Evolutionary conservation across 1,139 yeast genomes (phyloP).

Genomic region (Sugiyamaella novakii): DNA sequence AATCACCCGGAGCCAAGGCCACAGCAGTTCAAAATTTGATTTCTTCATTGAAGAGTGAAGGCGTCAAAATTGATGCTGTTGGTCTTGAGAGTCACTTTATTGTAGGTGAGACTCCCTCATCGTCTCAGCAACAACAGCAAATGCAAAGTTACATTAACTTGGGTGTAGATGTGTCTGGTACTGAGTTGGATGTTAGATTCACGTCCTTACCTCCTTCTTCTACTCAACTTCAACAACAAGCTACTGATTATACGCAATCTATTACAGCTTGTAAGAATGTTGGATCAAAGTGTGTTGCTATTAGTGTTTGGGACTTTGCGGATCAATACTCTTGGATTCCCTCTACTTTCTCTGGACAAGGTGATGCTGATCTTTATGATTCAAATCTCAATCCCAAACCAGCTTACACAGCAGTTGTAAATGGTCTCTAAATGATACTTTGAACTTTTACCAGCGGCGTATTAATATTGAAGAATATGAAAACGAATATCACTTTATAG

Average conservation of each 20-base stretch:
- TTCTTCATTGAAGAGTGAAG: constrained; percentile 16
- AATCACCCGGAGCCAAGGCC: constrained; percentile 21
- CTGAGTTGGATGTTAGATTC: constrained; percentile 18
- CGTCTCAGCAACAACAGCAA: constrained; percentile 10
- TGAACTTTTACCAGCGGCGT: constrained; percentile 5
- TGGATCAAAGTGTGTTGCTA: constrained; percentile 15
- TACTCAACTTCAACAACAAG: constrained; percentile 12
- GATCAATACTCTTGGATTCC: constrained; percentile 20
- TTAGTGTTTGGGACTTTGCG: constrained; percentile 21
- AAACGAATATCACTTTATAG: too few species aligned
- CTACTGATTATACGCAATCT: constrained; percentile 11
- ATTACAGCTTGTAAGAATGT: constrained; percentile 17
- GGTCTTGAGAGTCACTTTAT: constrained; percentile 21
- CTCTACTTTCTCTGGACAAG: constrained; percentile 18
- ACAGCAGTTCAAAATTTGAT: constrained; percentile 20
- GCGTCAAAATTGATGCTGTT: constrained; percentile 21
- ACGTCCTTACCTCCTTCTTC: constrained; percentile 9
- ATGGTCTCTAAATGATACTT: not conserved
- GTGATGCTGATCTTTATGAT: constrained; percentile 8
- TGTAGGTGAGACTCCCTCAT: constrained; percentile 18
- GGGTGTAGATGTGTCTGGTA: constrained; percentile 12
- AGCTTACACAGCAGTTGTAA: constrained; percentile 1
- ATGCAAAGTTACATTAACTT: constrained; percentile 15
- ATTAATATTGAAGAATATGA: too few species aligned
- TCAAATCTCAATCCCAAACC: constrained; percentile 6